Percentiles rank a stretch among this genome's conserved stretches.
Evolutionary conservation across 2,329 filamentous ascomycete genomes (phyloP).

Genomic region (Diplodia scrobiculata): DNA sequence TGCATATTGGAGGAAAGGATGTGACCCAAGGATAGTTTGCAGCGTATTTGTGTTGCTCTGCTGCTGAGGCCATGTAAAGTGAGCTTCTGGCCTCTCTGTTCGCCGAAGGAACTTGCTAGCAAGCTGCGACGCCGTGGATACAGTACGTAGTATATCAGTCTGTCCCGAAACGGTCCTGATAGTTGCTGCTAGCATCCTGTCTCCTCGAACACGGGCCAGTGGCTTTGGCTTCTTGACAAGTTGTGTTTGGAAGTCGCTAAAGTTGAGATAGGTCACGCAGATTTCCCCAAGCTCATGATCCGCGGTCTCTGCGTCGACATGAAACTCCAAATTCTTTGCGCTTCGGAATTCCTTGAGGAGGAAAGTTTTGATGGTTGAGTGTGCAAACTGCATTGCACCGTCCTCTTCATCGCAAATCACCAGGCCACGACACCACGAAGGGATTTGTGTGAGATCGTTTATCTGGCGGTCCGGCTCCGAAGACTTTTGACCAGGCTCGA

Average conservation of each 20-base stretch:
- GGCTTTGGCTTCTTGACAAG: not conserved
- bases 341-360: not conserved
- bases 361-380: not conserved
- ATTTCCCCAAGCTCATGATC: not conserved
- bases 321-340: not conserved
- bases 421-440: constrained; percentile 43
- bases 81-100: no score
- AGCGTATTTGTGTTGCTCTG: not conserved
- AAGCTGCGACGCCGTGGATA: not conserved
- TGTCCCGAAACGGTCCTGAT: not conserved
- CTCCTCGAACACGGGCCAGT: not conserved
- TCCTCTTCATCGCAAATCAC: constrained; percentile 40
- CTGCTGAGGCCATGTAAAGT: no score
- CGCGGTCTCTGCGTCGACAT: not conserved
- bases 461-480: constrained; percentile 34
- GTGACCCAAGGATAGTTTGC: not conserved
- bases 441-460: constrained; percentile 38
- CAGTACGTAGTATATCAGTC: not conserved
- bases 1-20: constrained; percentile 1
- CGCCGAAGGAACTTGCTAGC: not conserved
- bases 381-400: not conserved
- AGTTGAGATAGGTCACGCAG: constrained; percentile 1
- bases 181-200: not conserved
- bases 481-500: constrained; percentile 40
- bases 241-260: constrained; percentile 7